phyloP scores from a whole-genome alignment of 1,284 basidiomycete species.

The Sporisorium graminicola region DNA sequence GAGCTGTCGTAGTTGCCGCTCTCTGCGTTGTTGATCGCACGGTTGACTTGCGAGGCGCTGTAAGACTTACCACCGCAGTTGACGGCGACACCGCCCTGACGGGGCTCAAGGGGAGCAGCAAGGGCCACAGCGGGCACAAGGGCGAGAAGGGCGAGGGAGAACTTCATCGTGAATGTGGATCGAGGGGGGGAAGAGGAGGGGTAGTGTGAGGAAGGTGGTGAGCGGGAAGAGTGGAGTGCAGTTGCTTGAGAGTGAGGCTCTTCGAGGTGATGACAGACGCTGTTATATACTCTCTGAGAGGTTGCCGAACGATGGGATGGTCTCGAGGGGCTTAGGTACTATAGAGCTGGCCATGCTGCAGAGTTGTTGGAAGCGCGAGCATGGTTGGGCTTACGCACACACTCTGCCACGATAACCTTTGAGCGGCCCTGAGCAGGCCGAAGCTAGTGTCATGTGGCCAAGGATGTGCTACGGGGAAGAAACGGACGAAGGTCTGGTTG shows the following conservation, averaged over 20 bases:
- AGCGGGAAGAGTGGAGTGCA: slow-evolving; percentile 7
- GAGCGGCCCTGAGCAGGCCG: not conserved
- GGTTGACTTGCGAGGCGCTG: slow-evolving; percentile 41
- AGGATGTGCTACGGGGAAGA: not conserved
- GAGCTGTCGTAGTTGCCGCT: slow-evolving; percentile 33
- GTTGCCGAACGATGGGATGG: not conserved
- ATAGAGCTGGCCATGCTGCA: not conserved
- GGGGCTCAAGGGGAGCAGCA: slow-evolving; percentile 48
- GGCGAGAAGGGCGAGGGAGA: slow-evolving; percentile 44
- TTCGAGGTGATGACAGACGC: not conserved
- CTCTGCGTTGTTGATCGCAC: slow-evolving; percentile 49
- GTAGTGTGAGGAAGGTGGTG: not conserved
- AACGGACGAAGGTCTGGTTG: not conserved
- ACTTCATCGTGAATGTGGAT: slow-evolving; percentile 40
- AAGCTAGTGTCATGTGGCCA: not conserved
- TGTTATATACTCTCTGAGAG: slow-evolving; percentile 11
- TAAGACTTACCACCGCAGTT: slow-evolving; percentile 48
- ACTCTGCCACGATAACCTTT: not conserved
- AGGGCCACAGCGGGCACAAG: slow-evolving; percentile 40
- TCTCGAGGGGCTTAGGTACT: not conserved
- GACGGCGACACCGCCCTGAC: slow-evolving; percentile 47
- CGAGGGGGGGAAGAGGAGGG: slow-evolving; percentile 3
- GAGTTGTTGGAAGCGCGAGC: not conserved
- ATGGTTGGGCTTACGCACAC: too few species aligned
- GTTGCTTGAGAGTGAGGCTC: not conserved